A percentile compares a stretch with the other conserved stretches of the same genome.
phyloP scores from a whole-genome alignment of 2,329 filamentous ascomycete species.

The Sclerotinia nivalis region DNA sequence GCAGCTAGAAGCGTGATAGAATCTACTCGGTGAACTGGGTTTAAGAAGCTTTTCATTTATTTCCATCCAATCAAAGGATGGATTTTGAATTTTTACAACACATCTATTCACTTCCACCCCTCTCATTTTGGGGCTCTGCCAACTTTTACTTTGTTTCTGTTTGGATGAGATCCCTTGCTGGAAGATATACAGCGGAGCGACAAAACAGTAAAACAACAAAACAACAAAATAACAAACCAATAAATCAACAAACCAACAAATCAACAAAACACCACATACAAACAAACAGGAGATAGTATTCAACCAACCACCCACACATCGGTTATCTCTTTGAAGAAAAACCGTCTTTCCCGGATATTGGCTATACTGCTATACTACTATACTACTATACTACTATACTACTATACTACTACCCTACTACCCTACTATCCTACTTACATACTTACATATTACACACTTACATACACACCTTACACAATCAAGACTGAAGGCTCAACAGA shows the following conservation, averaged over 20 bases:
- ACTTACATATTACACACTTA: too few relatives aligned
- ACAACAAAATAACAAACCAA: neutral
- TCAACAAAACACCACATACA: neutral
- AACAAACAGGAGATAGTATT: neutral
- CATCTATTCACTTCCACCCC: neutral
- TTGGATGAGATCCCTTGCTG: neutral
- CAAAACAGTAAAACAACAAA: neutral
- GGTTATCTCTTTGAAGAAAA: neutral
- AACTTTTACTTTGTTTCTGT: neutral
- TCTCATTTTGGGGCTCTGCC: slow-evolving; percentile 11
- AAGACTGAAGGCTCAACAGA: neutral
- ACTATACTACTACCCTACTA: neutral
- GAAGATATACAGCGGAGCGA: neutral
- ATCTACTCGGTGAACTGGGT: slow-evolving; percentile 23
- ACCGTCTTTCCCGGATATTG: neutral
- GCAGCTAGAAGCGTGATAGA: slow-evolving; percentile 22
- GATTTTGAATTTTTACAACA: slow-evolving; percentile 8
- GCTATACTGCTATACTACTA: neutral
- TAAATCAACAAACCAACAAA: neutral
- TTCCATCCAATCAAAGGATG: slow-evolving; percentile 16
- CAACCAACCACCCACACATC: neutral
- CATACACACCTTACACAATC: neutral
- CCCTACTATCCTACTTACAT: neutral
- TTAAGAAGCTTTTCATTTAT: neutral
- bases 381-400: neutral